Conservation (phyloP, 2,329 filamentous ascomycete species). For the Beauveria caledonica region DNA sequence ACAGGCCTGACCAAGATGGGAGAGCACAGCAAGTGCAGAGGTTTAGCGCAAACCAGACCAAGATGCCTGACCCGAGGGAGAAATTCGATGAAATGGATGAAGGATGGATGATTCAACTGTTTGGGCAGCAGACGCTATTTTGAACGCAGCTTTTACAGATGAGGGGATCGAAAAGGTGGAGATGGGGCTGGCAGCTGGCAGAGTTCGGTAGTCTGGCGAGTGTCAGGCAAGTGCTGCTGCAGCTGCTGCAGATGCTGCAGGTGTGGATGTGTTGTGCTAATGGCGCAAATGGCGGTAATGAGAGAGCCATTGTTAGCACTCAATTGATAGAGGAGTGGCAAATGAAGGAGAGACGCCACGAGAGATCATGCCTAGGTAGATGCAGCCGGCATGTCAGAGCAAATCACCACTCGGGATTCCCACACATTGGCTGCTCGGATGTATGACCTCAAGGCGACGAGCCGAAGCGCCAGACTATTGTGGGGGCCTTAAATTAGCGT, state of each 20-base stretch:
- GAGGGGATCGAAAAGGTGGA: constrained; percentile 12
- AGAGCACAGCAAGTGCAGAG: not conserved
- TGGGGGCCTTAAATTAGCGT: not conserved
- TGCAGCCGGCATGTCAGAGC: no score
- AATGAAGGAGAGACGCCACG: no score
- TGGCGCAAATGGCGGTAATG: not conserved
- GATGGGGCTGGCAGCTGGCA: constrained; percentile 6
- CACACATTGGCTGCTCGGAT: no score
- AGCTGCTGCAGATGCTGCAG: not conserved
- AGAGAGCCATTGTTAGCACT: no score
- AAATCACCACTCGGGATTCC: no score
- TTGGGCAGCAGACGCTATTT: not conserved
- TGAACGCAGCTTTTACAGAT: not conserved
- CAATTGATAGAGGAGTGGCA: no score
- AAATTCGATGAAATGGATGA: constrained; percentile 1
- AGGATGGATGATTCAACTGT: not conserved
- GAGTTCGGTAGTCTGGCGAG: not conserved
- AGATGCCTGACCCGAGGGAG: not conserved
- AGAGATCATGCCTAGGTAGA: no score
- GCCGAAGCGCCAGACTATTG: not conserved
- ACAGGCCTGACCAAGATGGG: constrained; percentile 6
- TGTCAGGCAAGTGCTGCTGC: not conserved
- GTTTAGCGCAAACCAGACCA: not conserved
- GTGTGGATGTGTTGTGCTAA: not conserved
- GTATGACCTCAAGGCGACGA: no score